Base-by-base conservation (phyloP, 2,329 filamentous ascomycete genomes). In the Colletotrichum noveboracense region DNA sequence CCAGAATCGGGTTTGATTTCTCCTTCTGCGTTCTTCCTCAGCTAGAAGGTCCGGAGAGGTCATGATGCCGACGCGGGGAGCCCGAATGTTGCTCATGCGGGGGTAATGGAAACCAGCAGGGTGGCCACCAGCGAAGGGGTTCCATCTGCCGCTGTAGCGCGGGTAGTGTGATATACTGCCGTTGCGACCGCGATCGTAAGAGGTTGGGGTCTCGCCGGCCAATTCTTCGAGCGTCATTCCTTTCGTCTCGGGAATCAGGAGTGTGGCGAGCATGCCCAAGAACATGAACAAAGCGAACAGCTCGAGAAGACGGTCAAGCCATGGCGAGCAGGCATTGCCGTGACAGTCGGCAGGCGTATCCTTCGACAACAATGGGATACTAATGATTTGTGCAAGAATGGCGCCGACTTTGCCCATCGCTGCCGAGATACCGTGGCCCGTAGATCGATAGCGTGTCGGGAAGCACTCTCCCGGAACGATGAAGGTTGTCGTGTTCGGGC, bases 231-330 rank as follows among this genome's bases (percentile, higher is more conserved):
- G 86, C 0, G 94, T 95, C 82, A 92, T 88, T 2, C 93, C 89
- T 86, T 94, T 95, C 0, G 93, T 96, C 85, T 96, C 94, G 0
- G 94, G 94, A 26, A 96, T 92, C n/a, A 96, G 85, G 5, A 96
- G 86, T 2, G 93, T 92, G 4, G 91, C 91, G 62, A 95, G 84
- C 62, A 91, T 90, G 43, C 95, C 95, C 67, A 90, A 89, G 7
- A 96, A 87, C 94, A 96, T 96, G 87, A 96, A 96, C 12, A 95
- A 87, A 0, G 94, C 93, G 83, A 95, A 96, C 48, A 96, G 93
- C 82, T 95, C 89, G 87, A 96, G 92, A 48, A 96, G 90, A 72
- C 93, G 92, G 82, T 94, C 90, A 70, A 96, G 88, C 90, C 93
- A 94, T 0, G 89, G 88, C 2, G 86, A 86, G 78, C 89, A 91